Base-by-base conservation (phyloP, 1,139 yeast genomes). In the Ogataea hybrid region DNA sequence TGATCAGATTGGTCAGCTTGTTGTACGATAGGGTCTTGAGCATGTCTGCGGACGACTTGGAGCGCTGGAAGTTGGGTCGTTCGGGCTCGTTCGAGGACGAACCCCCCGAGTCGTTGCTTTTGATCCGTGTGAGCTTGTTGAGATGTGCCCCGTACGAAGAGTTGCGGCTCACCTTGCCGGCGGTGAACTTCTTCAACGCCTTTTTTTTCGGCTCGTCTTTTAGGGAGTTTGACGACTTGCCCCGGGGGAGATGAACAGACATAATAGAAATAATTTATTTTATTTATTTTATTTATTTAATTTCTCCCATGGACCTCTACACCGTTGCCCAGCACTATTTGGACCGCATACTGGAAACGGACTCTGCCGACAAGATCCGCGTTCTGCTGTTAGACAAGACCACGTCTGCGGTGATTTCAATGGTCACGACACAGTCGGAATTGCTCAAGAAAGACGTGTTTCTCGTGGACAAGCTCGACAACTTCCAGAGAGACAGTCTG, bases 341-440 rank as follows among this genome's bases (percentile, higher is more conserved):
- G 34, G 64, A 68, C 37, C 63, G 75, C 35, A 65, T 81, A 42
- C 70, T 77, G 17, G 68, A 58, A 7, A 23, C 16, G n/a, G 41
- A 37, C 16, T 41, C 37, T 9, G 49, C 45, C 39, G 49, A 51
- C 28, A 41, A 33, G 14, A 48, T 41, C 28, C 44, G 52, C 49
- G 95, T 90, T 25, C 70, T 92, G 28, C 70, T 92, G 33, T 72
- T 94, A 43, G 99, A 92, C 60, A 69, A 76, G 43, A 71, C 73
- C 51, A 92, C 99, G 1, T 85, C 95, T 12, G 74, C 89, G 0
- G 79, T 89, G 22, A 79, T 94, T 17, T 88, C 97, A 12, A 74
- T 92, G 75, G 79, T 85, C 52, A 79, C 95, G 32, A 84, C 96
- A 2, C 98, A 94, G 62, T 82, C 95, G 5, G 85, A 83, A 50